Base-by-base conservation (phyloP, 345 rosid genomes). In the Acer campestre region DNA sequence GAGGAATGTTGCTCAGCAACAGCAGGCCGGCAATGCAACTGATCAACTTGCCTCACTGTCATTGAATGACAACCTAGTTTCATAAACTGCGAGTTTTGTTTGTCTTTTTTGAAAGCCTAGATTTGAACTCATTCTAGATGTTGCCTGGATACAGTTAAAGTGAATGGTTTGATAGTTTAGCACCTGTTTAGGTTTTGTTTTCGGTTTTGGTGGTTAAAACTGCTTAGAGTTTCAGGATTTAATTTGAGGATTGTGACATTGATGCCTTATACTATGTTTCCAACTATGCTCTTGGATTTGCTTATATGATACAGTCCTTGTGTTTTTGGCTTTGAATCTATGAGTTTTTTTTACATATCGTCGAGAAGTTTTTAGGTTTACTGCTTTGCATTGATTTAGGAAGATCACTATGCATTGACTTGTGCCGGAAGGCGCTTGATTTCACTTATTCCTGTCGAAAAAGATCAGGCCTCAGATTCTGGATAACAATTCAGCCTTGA, bases 41-140 rank as follows among this genome's bases (percentile, higher is more conserved):
- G 98, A 93, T 76, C 97, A 90, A 79, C 89, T 93, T 17, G 85
- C 93, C 11, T 88, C 95, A 0, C 82, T 95, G 89, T 88, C 97
- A 23, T 89, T 87, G 89, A 84, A 74, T 79, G 89, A 91, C 71
- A 84, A 82, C 83, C 87, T 90, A 55, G 90, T 91, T 77, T 83
- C 93, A 59, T 91, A 83, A 82, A 72, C 67, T 35, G 56, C 7
- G 17, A 44, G 61, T 71, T 56, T 35, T 3, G 22, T 42, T 42
- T 35, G 38, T 4, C 38, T 35, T 48, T 4, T 27, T 64, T 74
- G 29, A 18, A 48, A 62, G n/a, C 8, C 71, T 16, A 4, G 73
- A 65, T 63, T 61, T 78, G 22, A 62, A 70, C 61, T 25, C 46
- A 22, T 61, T 64, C n/a, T 18, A 44, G 51, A 42, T 68, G 44